These are phyloP conservation scores for Colletotrichum godetiae DNA, from an alignment of 2,329 filamentous ascomycete species.

Conservation along the genomic window DNA sequence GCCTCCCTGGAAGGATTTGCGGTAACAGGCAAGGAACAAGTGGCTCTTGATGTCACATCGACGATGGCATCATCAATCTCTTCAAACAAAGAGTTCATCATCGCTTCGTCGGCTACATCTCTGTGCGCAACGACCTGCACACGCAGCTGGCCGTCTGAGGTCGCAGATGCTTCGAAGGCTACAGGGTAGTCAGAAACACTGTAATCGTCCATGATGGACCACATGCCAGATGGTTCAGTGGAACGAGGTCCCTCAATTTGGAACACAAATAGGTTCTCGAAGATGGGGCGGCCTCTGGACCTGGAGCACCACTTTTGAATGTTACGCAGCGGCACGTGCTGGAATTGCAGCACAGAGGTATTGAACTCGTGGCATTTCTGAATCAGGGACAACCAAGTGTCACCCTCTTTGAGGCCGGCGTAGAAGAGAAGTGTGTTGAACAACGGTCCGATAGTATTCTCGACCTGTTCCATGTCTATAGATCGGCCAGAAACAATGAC, in stretches of 20 bases:
- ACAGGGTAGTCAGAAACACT: constrained; percentile 76
- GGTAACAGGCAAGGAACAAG: constrained; percentile 18
- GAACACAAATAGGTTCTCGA: constrained; percentile 87
- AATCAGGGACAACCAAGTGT: constrained; percentile 71
- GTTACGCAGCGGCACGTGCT: constrained; percentile 81
- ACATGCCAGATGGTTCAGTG: constrained; percentile 52
- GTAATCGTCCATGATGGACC: constrained; percentile 63
- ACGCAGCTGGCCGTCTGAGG: constrained; percentile 56
- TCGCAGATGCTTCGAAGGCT: constrained; percentile 78
- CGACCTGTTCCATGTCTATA: constrained; percentile 73
- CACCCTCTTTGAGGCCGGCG: constrained; percentile 52
- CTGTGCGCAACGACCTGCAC: constrained; percentile 71
- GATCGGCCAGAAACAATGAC: constrained; percentile 83
- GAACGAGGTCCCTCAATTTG: constrained; percentile 59
- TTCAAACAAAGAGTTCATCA: constrained; percentile 51
- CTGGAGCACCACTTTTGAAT: constrained; percentile 81
- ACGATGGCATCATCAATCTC: constrained; percentile 46
- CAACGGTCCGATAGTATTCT: constrained; percentile 80
- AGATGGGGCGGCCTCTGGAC: constrained; percentile 66
- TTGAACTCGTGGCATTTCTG: constrained; percentile 78
- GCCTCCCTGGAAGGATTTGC: constrained; percentile 25
- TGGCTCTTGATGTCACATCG: constrained; percentile 26
- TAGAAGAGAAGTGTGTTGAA: constrained; percentile 91
- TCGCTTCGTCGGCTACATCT: constrained; percentile 45
- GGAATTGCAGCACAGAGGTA: constrained; percentile 74